A percentile compares a stretch with the other conserved stretches of the same genome.
Conservation (phyloP, 1,284 basidiomycete species). For the Porogramme epimiltina region DNA sequence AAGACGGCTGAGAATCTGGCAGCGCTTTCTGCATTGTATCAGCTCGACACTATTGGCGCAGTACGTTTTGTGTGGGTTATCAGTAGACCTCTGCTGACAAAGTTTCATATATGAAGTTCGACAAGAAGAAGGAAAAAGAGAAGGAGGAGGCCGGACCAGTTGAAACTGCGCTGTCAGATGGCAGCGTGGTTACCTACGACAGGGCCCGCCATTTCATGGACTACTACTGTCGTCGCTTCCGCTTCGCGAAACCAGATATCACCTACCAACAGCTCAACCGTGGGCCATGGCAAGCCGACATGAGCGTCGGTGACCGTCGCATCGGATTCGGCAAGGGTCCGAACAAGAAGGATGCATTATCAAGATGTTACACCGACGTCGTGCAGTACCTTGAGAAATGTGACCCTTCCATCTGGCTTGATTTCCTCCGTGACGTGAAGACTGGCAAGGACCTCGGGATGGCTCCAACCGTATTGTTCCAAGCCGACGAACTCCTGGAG, state of each 20-base stretch:
- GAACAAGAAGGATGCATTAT: constrained; percentile 78
- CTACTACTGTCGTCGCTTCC: constrained; percentile 87
- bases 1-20: constrained; percentile 81
- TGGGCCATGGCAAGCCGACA: constrained; percentile 77
- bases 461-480: constrained; percentile 74
- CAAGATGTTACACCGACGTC: constrained; percentile 86
- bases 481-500: constrained; percentile 69
- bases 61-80: constrained; percentile 37
- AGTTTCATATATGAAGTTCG: constrained; percentile 8
- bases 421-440: constrained; percentile 63
- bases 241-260: constrained; percentile 83
- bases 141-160: constrained; percentile 1
- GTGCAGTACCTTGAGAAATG: constrained; percentile 84
- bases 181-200: constrained; percentile 69
- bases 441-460: constrained; percentile 70
- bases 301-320: constrained; percentile 78
- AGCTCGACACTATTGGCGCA: constrained; percentile 61
- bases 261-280: constrained; percentile 44
- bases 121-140: constrained; percentile 17
- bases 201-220: constrained; percentile 92
- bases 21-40: constrained; percentile 71
- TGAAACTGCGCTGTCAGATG: constrained; percentile 62
- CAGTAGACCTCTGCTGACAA: background rate
- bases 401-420: constrained; percentile 80
- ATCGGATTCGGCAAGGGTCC: constrained; percentile 78